These are phyloP conservation scores for Dactylellina parvicollis DNA, from an alignment of 2,329 filamentous ascomycete genomes.

Conservation along the genomic window DNA sequence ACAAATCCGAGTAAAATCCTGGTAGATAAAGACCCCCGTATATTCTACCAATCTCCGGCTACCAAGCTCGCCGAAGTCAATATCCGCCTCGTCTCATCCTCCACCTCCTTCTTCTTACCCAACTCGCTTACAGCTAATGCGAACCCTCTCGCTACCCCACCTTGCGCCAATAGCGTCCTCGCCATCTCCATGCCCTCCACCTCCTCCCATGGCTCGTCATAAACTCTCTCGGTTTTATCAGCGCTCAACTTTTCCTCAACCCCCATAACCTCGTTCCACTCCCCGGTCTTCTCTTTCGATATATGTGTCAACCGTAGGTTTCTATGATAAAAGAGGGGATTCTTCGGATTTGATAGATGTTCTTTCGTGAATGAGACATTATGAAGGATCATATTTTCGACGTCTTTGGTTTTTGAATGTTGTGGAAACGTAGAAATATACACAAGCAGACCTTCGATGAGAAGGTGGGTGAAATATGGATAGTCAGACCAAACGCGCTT, in stretches of 20 bases:
- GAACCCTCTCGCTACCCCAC: conserved; percentile 43
- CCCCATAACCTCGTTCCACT: conserved; percentile 48
- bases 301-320: conserved; percentile 32
- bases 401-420: conserved; percentile 35
- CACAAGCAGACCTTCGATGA: conserved; percentile 34
- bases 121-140: conserved; percentile 23
- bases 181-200: conserved; percentile 24
- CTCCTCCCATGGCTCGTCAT: conserved; percentile 39
- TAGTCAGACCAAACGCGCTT: conserved; percentile 42
- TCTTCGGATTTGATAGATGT: conserved; percentile 24
- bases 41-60: conserved; percentile 47
- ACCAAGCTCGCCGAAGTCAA: conserved; percentile 42
- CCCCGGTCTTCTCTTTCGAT: conserved; percentile 32
- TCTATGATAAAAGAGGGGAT: conserved; percentile 36
- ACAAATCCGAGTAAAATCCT: neutral
- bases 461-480: conserved; percentile 47
- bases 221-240: conserved; percentile 45
- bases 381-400: conserved; percentile 45
- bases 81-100: conserved; percentile 33
- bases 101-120: conserved; percentile 25
- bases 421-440: conserved; percentile 45
- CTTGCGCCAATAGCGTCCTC: conserved; percentile 40
- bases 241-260: conserved; percentile 20
- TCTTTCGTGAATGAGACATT: conserved; percentile 31
- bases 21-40: neutral